Base-by-base conservation (phyloP, 2,329 filamentous ascomycete genomes). In the Aspergillus novofumigatus region DNA sequence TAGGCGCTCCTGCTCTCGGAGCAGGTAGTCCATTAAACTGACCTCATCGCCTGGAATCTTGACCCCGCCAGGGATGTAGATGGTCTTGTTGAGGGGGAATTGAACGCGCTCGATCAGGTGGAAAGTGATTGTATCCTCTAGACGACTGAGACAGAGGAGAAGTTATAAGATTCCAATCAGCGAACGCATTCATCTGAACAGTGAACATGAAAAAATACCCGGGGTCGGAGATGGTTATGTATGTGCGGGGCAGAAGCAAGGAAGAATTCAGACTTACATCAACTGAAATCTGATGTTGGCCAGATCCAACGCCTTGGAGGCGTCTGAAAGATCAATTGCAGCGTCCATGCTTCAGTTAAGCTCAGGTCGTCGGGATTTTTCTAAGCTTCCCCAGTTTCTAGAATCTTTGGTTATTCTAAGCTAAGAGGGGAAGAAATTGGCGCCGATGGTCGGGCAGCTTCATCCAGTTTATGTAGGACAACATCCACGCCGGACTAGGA, bases 121-220 rank as follows among this genome's bases (percentile, higher is more conserved):
- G 77, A 96, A 97, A 64, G 91, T 96, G 71, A 99, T 97, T 60
- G 93, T 97, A 72, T 99, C 94, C 79, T 99, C 94, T 20, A 97
- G 83, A 21, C 94, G 94, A 70, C 94, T 99, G 69, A 41, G 10
- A 25, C 50, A 52, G 56, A 25, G 38, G 35, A 51, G 21, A 11
- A 23, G 8, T 17, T 20, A 26, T 3, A 7, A 5, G 7, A 2
- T 3, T 3, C 10, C 1, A 14, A 14, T 47, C 44, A 47, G n/a
- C n/a, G 20, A 26, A 1, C 6, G 3, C 21, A 21, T 14, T 17
- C 11, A 3, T 8, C 7, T 2, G 21, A 26, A 26, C 23, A 47
- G n/a, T 4, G 42, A 47, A 26, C 14, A 8, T 21, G n/a, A 14
- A 44, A 20, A 21, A 20, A 49, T 51, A 49, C 51, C 14, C 25